A percentile compares a stretch with the other conserved stretches of the same genome.
Conservation (phyloP, 345 rosid species). For the Draba incana region DNA sequence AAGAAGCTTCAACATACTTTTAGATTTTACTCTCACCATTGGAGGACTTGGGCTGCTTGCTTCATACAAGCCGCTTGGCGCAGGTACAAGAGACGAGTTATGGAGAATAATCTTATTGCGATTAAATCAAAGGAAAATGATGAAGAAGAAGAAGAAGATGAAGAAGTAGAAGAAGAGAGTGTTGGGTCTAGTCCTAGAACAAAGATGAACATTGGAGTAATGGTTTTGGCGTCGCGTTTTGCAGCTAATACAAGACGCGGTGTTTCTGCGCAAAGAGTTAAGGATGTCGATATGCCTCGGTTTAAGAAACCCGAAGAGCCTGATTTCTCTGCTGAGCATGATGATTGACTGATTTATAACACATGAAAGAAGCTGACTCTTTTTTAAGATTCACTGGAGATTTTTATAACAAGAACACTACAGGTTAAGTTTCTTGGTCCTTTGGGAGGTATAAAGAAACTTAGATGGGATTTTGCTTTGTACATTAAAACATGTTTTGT, state of each 20-base stretch:
- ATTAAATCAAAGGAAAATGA: conserved; percentile 50
- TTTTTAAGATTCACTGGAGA: conserved; percentile 2
- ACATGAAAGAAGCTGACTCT: conserved; percentile 10
- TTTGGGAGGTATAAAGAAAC: conserved; percentile 15
- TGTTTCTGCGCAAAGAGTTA: conserved; percentile 62
- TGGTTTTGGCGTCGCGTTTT: conserved; percentile 67
- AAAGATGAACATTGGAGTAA: conserved; percentile 52
- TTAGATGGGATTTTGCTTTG: conserved; percentile 9
- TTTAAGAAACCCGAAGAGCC: conserved; percentile 83
- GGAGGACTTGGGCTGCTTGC: conserved; percentile 98
- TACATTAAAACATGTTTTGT: conserved; percentile 33
- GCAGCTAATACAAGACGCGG: conserved; percentile 72
- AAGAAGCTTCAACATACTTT: conserved; percentile 94
- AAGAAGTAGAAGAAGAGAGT: conserved; percentile 18
- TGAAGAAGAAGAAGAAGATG: conserved; percentile 38
- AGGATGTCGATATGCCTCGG: conserved; percentile 55
- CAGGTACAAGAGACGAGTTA: conserved; percentile 64
- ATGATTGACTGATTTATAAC: conserved; percentile 40
- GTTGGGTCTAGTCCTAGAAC: conserved; percentile 40
- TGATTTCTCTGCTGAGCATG: conserved; percentile 64
- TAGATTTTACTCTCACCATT: conserved; percentile 86
- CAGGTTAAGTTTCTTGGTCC: conserved; percentile 3
- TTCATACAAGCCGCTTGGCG: conserved; percentile 96
- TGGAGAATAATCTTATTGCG: conserved; percentile 50
- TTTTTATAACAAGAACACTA: conserved; percentile 24